Evolutionary conservation across 257 asterid species (phyloP), one percentile per base, ranked within the genome.

Genomic region (Forsythia viridissima): DNA sequence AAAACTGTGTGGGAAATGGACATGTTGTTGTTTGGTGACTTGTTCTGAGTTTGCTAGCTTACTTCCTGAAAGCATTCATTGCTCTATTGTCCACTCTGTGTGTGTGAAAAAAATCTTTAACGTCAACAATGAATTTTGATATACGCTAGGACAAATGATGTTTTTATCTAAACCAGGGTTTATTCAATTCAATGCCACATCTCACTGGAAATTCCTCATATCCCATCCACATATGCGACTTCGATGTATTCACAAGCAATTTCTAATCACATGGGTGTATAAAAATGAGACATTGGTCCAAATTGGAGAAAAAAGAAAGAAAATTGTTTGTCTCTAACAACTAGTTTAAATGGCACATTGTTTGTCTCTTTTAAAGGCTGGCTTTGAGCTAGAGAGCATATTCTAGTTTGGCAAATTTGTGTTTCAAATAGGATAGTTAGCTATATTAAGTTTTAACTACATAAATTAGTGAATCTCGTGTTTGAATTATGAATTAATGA

Each of bases 11-110:
- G 20, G 52, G 11, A 46, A 59, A 40, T 30, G 13, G 15, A 95
- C 98, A 97, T 95, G 99, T 79, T 95, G 98, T 73, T 95, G 99
- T 85, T 95, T 95, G 74, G 98, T 94, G 72, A 95, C 99, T 90
- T 93, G 99, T 40, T 95, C 94, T 89, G 78, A 95, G 68, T 79
- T 90, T 93, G 87, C 80, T 85, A 24, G 99, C 98, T 89, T 95
- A 97, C 89, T 93, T 95, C 89, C 98, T 89, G 65, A 93, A 79
- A 61, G 96, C 93, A 81, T 95, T 97, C 99, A 95, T 95, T 4
- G 81, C 82, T 7, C 44, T 57, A 42, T 84, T 24, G 44, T 83
- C 52, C 46, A 42, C 46, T 37, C 77, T 61, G 73, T 73, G 73
- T 24, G 78, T 43, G 73, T 30, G 76, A 16, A 3, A 65, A 18